These are phyloP conservation scores for Drechslerella stenobrocha DNA, from an alignment of 2,329 filamentous ascomycete genomes.

Conservation along the genomic window DNA sequence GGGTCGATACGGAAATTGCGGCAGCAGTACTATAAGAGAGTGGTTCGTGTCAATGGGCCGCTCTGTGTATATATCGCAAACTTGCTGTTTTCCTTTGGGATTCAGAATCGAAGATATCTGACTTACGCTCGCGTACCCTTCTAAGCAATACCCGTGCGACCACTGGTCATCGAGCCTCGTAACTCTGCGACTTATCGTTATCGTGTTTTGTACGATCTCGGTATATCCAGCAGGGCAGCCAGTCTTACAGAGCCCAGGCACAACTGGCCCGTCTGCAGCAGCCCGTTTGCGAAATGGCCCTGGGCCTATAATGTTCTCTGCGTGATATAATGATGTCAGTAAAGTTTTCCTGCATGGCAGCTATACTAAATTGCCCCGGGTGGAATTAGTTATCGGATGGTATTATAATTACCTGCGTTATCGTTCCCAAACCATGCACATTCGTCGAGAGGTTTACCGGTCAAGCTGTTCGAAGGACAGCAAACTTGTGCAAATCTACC, in stretches of 20 bases:
- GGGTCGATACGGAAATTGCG: background rate
- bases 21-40: conserved; percentile 4
- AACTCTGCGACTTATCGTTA: conserved; percentile 1
- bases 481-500: conserved; percentile 5
- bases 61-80: too few species aligned
- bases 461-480: conserved; percentile 19
- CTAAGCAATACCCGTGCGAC: conserved; percentile 13
- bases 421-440: conserved; percentile 16
- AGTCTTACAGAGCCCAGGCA: conserved; percentile 12
- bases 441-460: conserved; percentile 4
- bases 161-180: conserved; percentile 11
- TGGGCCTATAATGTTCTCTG: background rate
- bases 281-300: conserved; percentile 3
- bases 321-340: background rate
- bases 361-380: too few species aligned
- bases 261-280: background rate
- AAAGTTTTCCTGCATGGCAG: background rate
- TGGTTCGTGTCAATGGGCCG: too few species aligned
- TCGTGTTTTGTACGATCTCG: conserved; percentile 18
- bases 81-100: too few species aligned
- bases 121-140: conserved; percentile 25
- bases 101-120: background rate
- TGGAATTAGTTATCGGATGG: too few species aligned
- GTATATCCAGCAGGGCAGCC: conserved; percentile 8
- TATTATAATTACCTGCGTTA: background rate